phyloP scores from a whole-genome alignment of 495 filamentous ascomycete species.

The Tuber calosporum region DNA sequence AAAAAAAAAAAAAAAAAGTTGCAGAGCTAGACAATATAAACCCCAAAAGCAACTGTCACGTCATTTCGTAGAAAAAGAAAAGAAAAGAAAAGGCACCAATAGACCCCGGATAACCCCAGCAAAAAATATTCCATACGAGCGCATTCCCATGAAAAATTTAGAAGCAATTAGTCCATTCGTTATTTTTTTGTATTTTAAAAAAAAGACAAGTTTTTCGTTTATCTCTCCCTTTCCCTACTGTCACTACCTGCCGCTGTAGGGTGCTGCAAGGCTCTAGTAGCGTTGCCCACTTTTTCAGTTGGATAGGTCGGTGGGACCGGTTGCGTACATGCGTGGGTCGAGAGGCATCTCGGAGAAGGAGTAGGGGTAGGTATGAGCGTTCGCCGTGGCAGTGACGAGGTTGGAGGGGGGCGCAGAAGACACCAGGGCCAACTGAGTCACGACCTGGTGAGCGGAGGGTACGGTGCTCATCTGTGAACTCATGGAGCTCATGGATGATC shows the following conservation, averaged over 20 bases:
- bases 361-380: conserved; percentile 24
- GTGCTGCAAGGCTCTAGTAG: not conserved
- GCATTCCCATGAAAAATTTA: conserved; percentile 15
- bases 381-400: conserved; percentile 19
- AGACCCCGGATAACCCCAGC: conserved; percentile 38
- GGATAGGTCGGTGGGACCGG: conserved; percentile 26
- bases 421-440: conserved; percentile 30
- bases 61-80: conserved; percentile 32
- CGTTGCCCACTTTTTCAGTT: conserved; percentile 17
- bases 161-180: conserved; percentile 5
- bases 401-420: conserved; percentile 23
- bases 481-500: conserved; percentile 29
- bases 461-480: conserved; percentile 24
- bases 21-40: conserved; percentile 6
- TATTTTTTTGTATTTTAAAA: conserved; percentile 7
- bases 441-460: conserved; percentile 10
- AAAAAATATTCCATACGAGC: conserved; percentile 34
- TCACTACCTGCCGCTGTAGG: not conserved
- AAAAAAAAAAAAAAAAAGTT: conserved; percentile 28
- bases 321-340: conserved; percentile 33
- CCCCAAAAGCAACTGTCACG: conserved; percentile 14
- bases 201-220: not conserved
- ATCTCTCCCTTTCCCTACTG: not conserved
- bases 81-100: conserved; percentile 33
- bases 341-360: conserved; percentile 28